Evolutionary conservation across 805 yeast genomes (phyloP).

Genomic region (Clavispora carvajalis): DNA sequence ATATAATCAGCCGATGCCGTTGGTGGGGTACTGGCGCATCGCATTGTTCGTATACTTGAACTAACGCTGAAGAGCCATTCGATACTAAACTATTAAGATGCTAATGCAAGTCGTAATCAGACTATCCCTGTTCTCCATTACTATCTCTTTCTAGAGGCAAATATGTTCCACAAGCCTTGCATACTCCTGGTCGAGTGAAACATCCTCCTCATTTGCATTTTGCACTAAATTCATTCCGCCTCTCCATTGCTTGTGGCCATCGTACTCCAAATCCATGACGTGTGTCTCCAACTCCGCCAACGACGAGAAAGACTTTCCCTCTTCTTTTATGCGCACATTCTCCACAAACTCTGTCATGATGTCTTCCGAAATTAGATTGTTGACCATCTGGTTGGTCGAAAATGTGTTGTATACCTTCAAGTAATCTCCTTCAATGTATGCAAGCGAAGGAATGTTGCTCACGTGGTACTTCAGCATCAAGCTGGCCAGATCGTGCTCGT

Average conservation of each 20-base stretch:
- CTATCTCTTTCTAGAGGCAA: not conserved
- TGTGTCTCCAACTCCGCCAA: slow-evolving; percentile 5
- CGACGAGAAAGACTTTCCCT: slow-evolving; percentile 10
- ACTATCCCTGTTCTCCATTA: not conserved
- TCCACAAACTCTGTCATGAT: slow-evolving; percentile 12
- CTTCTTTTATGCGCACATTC: not conserved
- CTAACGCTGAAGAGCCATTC: too few species aligned
- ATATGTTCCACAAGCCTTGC: slow-evolving; percentile 12
- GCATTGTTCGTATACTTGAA: too few species aligned
- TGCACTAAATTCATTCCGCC: slow-evolving; percentile 11
- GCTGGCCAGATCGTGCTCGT: slow-evolving; percentile 17
- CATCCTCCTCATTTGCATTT: slow-evolving; percentile 3
- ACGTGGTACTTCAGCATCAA: slow-evolving; percentile 22
- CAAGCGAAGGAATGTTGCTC: slow-evolving; percentile 29
- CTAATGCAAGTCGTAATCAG: too few species aligned
- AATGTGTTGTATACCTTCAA: slow-evolving; percentile 22
- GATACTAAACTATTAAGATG: too few species aligned
- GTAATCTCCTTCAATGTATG: slow-evolving; percentile 19
- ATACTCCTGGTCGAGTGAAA: slow-evolving; percentile 17
- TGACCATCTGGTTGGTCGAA: slow-evolving; percentile 15
- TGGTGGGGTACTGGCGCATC: too few species aligned
- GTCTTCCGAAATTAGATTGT: slow-evolving; percentile 13
- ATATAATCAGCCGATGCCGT: too few species aligned
- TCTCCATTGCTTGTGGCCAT: slow-evolving; percentile 11
- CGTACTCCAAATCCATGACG: slow-evolving; percentile 7